Percentiles rank a stretch among this genome's conserved stretches.
Conservation (phyloP, 306 rosid genomes). For the Sindora glabra region DNA sequence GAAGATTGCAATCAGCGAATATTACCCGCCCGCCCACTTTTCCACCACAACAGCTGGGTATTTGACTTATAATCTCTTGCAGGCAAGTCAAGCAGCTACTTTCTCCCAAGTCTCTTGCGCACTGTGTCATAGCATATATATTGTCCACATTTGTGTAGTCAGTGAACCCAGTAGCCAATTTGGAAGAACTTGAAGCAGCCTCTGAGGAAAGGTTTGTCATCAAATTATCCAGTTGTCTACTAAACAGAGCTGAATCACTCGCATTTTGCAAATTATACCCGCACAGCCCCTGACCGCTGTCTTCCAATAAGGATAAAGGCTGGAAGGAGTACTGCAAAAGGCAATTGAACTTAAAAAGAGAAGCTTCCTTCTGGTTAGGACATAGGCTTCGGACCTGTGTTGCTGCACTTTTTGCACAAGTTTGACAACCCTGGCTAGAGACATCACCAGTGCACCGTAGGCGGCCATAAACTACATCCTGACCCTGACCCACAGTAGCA, state of each 20-base stretch:
- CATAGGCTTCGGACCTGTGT: slow-evolving; percentile 2
- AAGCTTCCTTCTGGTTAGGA: slow-evolving; percentile 21
- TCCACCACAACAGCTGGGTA: background rate
- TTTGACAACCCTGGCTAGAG: slow-evolving; percentile 4
- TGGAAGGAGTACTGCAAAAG: slow-evolving; percentile 8
- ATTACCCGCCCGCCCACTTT: background rate
- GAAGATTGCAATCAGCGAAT: slow-evolving; percentile 19
- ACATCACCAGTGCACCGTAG: slow-evolving; percentile 19
- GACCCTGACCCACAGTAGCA: slow-evolving; percentile 5
- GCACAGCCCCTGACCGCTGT: background rate
- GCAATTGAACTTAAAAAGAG: background rate
- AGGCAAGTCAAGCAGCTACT: slow-evolving; percentile 24
- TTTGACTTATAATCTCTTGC: background rate
- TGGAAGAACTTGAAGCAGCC: slow-evolving; percentile 18
- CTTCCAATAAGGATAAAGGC: background rate
- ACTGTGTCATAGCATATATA: slow-evolving; percentile 16
- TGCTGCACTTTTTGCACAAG: slow-evolving; percentile 16
- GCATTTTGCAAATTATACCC: background rate
- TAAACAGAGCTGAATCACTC: background rate
- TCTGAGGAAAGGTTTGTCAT: background rate
- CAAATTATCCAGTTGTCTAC: background rate
- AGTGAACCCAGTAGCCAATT: background rate
- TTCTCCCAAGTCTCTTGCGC: slow-evolving; percentile 10
- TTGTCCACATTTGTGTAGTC: background rate
- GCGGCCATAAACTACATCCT: slow-evolving; percentile 13